Base-by-base conservation (phyloP, 2,329 filamentous ascomycete species). In the Colletotrichum sp. region DNA sequence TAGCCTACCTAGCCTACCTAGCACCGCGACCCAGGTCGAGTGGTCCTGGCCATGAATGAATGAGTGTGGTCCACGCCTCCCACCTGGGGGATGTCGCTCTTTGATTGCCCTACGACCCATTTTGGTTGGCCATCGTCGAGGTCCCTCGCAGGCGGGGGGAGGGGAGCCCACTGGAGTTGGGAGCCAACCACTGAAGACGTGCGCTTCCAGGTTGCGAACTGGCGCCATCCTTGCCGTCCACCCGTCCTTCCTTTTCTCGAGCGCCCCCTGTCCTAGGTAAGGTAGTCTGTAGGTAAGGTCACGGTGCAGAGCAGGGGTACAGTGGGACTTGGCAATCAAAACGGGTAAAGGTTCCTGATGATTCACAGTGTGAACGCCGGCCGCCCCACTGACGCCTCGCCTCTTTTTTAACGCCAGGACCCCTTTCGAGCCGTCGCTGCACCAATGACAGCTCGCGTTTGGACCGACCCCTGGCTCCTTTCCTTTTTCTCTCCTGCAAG, bases 11-110 rank as follows among this genome's bases (percentile, higher is more conserved):
- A 36, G 18, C 59, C 68, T 22, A 22, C 44, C 44, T 52, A 52
- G 44, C 44, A 52, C 44, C 10, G 3, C 44, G 44, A 52, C 44
- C 44, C 44, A 52, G 44, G 44, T 22, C 44, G 44, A 52, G 44
- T 52, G 44, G 44, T 34, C 65, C 52, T 30, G n/a, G 22, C 44
- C 39, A 48, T 48, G 18, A 10, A 48, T 48, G 39, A 48, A n/a
- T 7, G 39, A 48, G 39, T 12, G 39, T 48, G 39, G 55, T 44
- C 72, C 68, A 67, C 63, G 75, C 48, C 32, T 39, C n/a, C 34
- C 52, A 63, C 72, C 72, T 62, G 64, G 75, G 75, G 75, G n/a
- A 70, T 71, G 71, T 75, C 72, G 71, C 75, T 76, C 75, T 75
- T 76, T 76, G 75, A 76, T 76, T 76, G 75, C 71, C 30, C 60